These are phyloP conservation scores for Russula compacta DNA, from an alignment of 768 basidiomycete species.

Conservation along the genomic window DNA sequence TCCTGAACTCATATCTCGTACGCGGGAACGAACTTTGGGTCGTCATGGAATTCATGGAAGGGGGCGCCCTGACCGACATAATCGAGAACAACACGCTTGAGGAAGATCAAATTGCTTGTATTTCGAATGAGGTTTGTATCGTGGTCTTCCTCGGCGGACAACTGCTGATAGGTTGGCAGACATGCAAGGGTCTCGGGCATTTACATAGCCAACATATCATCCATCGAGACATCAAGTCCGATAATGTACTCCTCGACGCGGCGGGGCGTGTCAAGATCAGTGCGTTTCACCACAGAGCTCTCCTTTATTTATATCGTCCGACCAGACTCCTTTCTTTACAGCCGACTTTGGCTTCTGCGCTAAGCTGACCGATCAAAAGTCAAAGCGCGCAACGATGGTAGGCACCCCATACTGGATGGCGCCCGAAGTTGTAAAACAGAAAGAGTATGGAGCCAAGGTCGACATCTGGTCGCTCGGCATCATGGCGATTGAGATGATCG, in stretches of 20 bases:
- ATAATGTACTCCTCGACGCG: slow-evolving; percentile 89
- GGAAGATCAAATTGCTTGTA: slow-evolving; percentile 92
- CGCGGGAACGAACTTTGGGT: slow-evolving; percentile 90
- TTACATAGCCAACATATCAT: slow-evolving; percentile 92
- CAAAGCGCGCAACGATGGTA: slow-evolving; percentile 97
- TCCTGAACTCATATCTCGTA: slow-evolving; percentile 83
- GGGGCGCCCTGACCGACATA: slow-evolving; percentile 93
- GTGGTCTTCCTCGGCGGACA: not conserved
- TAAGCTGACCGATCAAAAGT: slow-evolving; percentile 92
- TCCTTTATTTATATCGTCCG: not conserved
- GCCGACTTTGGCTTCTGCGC: slow-evolving; percentile 98
- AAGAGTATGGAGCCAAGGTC: slow-evolving; percentile 94
- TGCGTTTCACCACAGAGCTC: slow-evolving; percentile 36
- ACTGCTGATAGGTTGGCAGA: slow-evolving; percentile 37
- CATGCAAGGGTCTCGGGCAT: slow-evolving; percentile 91
- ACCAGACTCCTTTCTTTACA: slow-evolving; percentile 26
- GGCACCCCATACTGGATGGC: slow-evolving; percentile 99
- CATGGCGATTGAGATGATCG: slow-evolving; percentile 99
- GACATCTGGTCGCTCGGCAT: slow-evolving; percentile 97
- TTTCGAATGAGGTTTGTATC: slow-evolving; percentile 73
- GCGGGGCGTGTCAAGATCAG: slow-evolving; percentile 96
- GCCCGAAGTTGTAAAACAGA: slow-evolving; percentile 96
- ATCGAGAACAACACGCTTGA: slow-evolving; percentile 95
- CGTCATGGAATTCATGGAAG: slow-evolving; percentile 99
- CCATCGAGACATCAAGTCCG: slow-evolving; percentile 95